Conservation (phyloP, 805 yeast genomes). For the Blastobotrys parvus region DNA sequence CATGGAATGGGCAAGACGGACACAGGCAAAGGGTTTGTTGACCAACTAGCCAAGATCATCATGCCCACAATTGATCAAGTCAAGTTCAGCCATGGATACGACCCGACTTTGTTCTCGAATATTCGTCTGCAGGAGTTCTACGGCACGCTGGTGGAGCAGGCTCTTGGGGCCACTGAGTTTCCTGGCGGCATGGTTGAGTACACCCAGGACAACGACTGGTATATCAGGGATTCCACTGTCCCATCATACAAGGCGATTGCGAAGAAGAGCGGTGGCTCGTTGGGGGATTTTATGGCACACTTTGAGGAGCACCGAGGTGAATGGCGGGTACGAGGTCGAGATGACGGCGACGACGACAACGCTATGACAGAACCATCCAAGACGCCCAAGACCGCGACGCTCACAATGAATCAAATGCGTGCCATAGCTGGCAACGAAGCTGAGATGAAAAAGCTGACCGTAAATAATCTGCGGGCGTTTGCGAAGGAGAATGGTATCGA, state of each 20-base stretch:
- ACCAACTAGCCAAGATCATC: too few relatives aligned
- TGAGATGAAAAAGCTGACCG: too few relatives aligned
- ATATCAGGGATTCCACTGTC: conserved; percentile 16
- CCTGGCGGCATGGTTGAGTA: too few relatives aligned
- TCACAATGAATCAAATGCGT: too few relatives aligned
- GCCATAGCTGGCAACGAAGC: too few relatives aligned
- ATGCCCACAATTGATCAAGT: too few relatives aligned
- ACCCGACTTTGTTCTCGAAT: not conserved
- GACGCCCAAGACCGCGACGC: too few relatives aligned
- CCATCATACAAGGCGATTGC: conserved; percentile 23
- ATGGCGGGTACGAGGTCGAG: conserved; percentile 22
- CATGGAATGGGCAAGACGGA: not conserved
- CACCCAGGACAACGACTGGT: too few relatives aligned
- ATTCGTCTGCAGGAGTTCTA: not conserved
- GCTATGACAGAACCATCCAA: too few relatives aligned
- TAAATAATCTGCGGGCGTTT: too few relatives aligned
- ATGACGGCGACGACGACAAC: too few relatives aligned
- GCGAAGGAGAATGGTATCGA: too few relatives aligned
- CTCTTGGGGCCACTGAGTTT: not conserved
- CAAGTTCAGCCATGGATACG: not conserved
- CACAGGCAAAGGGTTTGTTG: not conserved
- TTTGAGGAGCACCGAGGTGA: not conserved
- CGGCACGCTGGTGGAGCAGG: not conserved
- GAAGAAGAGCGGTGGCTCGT: conserved; percentile 15
- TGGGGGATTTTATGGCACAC: not conserved